Evolutionary conservation across 768 basidiomycete species (phyloP).

Genomic region (Paxillus rubicundulus): DNA sequence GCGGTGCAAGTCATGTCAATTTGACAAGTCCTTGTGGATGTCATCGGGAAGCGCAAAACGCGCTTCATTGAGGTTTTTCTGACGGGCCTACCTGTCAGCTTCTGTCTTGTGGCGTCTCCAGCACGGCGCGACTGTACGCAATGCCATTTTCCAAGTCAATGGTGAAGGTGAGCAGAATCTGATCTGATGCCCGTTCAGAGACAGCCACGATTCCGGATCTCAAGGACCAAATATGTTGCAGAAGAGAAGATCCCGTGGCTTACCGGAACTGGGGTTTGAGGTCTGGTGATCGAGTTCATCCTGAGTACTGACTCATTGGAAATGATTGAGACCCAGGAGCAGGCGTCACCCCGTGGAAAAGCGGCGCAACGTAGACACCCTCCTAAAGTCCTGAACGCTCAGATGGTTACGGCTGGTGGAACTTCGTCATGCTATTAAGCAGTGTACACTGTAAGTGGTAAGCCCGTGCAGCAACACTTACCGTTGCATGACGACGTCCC

Average conservation of each 20-base stretch:
- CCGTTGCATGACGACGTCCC: constrained; percentile 3
- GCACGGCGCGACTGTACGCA: neutral
- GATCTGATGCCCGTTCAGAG: neutral
- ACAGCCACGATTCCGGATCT: neutral
- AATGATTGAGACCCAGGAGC: neutral
- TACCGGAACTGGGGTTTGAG: neutral
- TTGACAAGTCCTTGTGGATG: neutral
- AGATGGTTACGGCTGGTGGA: neutral
- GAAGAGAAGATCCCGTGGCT: constrained; percentile 2
- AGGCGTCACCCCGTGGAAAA: too few relatives aligned
- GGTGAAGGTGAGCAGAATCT: neutral
- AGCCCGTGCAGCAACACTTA: too few relatives aligned
- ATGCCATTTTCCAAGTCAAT: constrained; percentile 3
- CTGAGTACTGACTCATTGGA: neutral
- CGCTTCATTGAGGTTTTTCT: neutral
- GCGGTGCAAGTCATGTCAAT: neutral
- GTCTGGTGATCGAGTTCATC: neutral
- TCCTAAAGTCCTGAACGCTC: neutral
- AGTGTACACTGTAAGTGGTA: too few relatives aligned
- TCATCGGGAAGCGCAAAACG: neutral
- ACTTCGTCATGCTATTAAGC: too few relatives aligned
- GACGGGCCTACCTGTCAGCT: neutral
- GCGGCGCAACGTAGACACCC: too few relatives aligned
- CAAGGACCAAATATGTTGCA: neutral
- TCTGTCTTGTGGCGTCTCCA: neutral